Evolutionary conservation across 495 filamentous ascomycete species (phyloP), one percentile per base, ranked within the genome.

Genomic region (Aspergillus saccharolyticus): DNA sequence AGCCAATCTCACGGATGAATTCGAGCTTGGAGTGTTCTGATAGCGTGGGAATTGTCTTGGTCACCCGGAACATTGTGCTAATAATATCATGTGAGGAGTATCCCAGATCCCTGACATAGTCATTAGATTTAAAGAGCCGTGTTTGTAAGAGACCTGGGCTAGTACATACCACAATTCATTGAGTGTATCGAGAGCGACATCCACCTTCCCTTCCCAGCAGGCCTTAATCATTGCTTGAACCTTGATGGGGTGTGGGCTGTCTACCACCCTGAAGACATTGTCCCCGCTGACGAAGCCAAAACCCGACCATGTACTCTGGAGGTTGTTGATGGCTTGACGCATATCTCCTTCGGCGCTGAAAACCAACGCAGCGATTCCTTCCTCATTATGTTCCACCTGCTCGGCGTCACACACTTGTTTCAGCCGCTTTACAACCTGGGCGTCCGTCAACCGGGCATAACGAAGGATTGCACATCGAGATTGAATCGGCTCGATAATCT

Each of bases 271-370:
- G 76, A 99, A 99, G 2, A 99, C 94, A 70, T 97, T 97, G 68
- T 99, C 95, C 10, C 93, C 92, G 59, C 84, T 94, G 28, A 99
- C 91, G 65, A 99, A 95, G 0, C 93, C 95, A 70, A 97, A 97
- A 9, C 94, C 94, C n/a, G 93, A 91, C 66, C 74, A 82, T 0
- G 95, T 99, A 67, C 89, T 94, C 73, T 99, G 94, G 65, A 99
- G 74, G 65, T 99, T 99, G 72, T 99, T 99, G 79, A 99, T 96
- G 12, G 94, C 94, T 72, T 99, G 94, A 42, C 94, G 84, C 94
- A 99, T 99, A 72, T 99, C 94, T 30, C 95, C 94, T 74, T 99
- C 94, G 5, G 94, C 94, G 55, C 87, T 91, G 76, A 99, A 99
- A 0, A 98, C 91, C 22, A 99, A 79, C 30, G 95, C 94, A 0